These are phyloP conservation scores for Claviceps pazoutovae DNA, from an alignment of 2,329 filamentous ascomycete genomes.

Conservation along the genomic window DNA sequence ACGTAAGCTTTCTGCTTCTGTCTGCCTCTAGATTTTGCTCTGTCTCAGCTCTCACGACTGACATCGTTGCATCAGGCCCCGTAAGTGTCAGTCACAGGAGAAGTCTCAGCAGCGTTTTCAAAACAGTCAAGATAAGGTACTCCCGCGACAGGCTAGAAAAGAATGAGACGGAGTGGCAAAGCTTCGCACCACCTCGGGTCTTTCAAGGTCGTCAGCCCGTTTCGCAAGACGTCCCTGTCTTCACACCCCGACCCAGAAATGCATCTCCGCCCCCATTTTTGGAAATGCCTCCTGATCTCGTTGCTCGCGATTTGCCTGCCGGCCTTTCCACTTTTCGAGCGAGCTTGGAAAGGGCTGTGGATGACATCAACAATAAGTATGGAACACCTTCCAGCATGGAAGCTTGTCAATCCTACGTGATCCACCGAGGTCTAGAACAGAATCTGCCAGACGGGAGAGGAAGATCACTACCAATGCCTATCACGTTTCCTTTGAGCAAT, in stretches of 20 bases:
- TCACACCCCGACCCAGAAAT: neutral
- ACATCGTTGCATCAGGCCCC: constrained; percentile 1
- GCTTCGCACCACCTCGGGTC: neutral
- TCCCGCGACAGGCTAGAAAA: constrained; percentile 11
- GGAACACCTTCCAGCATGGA: constrained; percentile 7
- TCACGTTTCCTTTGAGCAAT: constrained; percentile 2
- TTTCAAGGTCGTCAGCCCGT: neutral
- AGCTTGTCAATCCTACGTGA: neutral
- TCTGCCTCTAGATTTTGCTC: neutral
- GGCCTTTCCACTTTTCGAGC: constrained; percentile 15
- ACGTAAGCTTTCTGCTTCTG: neutral
- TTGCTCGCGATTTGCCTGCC: constrained; percentile 9
- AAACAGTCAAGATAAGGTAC: constrained; percentile 15
- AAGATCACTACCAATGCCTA: neutral
- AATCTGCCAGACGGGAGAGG: neutral
- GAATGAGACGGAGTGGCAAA: constrained; percentile 1
- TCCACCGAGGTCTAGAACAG: neutral
- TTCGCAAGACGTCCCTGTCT: neutral
- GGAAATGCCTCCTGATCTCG: constrained; percentile 15
- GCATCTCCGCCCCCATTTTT: constrained; percentile 14
- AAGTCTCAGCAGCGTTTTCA: constrained; percentile 18
- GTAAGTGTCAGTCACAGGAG: constrained; percentile 10
- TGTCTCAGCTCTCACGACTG: neutral
- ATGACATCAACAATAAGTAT: constrained; percentile 17
- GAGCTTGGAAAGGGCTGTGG: constrained; percentile 17